Conservation (phyloP, 352 stramenopile species). For the Phytophthora melonis region DNA sequence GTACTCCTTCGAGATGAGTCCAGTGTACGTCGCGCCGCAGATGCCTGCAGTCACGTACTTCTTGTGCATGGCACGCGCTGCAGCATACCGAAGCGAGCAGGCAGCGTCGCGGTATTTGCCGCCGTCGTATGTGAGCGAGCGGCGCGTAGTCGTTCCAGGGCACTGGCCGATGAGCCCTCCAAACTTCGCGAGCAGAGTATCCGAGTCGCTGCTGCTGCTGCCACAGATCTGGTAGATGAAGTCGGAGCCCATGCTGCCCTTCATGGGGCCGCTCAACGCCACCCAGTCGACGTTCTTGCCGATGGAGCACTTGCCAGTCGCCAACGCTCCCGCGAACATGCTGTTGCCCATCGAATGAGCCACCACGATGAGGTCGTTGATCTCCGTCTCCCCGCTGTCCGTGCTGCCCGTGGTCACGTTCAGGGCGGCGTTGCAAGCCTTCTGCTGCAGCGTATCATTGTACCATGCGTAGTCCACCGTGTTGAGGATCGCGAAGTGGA, state of each 20-base stretch:
- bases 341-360: conserved; percentile 69
- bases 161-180: conserved; percentile 52
- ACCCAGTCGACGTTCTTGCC: conserved; percentile 47
- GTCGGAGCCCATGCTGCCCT: conserved; percentile 61
- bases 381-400: conserved; percentile 39
- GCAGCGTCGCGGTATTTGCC: conserved; percentile 37
- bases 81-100: conserved; percentile 41
- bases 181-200: conserved; percentile 30
- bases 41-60: conserved; percentile 50
- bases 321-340: conserved; percentile 56
- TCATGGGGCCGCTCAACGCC: conserved; percentile 47
- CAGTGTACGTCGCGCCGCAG: conserved; percentile 51
- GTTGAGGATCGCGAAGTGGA: conserved; percentile 57
- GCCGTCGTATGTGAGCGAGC: conserved; percentile 52
- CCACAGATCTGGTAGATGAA: conserved; percentile 51
- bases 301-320: conserved; percentile 54
- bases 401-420: conserved; percentile 30
- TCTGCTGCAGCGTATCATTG: conserved; percentile 51
- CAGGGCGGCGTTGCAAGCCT: conserved; percentile 47
- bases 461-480: conserved; percentile 61
- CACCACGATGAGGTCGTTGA: conserved; percentile 61
- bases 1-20: conserved; percentile 52
- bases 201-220: conserved; percentile 24
- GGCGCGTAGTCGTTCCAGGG: conserved; percentile 39
- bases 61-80: conserved; percentile 40